Evolutionary conservation across 441 rosid genomes (phyloP), one percentile per base, ranked within the genome.

Genomic region (Arabidopsis hybrid): DNA sequence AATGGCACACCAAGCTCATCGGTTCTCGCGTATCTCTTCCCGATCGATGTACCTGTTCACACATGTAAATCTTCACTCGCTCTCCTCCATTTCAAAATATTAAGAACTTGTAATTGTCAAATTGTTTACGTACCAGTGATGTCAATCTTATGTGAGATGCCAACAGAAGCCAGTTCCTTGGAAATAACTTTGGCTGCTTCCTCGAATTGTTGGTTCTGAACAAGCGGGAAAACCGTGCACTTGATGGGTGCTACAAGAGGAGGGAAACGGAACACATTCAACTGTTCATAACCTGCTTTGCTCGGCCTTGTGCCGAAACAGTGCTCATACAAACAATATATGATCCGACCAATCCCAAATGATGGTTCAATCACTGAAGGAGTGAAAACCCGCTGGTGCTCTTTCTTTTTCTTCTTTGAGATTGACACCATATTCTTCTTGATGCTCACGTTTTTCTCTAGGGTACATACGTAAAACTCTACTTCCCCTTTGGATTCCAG

Each of bases 1-100:
- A 86, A 86, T 13, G 89, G 86, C 52, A 86, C 87, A 0, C 86
- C 87, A 0, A 86, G 82, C 74, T 86, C 89, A 68, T 84, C 86
- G 1, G 85, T 84, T 73, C 89, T 83, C 1, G 89, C 89, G 8
- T 86, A 86, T 53, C 87, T 74, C 51, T 86, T 86, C 69, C 89
- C 89, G 32, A 86, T 86, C 4, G 86, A 82, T 32, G 83, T 84
- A 67, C 89, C 89, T 85, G 64, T 36, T 57, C 29, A 38, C 29
- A 42, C 61, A 60, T 7, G 8, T 31, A 38, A 8, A 64, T 55
- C 58, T 42, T 65, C 53, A 60, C 64, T 34, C 42, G 1, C 21
- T 62, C 32, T 53, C 32, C 14, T 14, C 42, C 60, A 38, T 49
- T 40, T 35, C 31, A 40, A 32, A 21, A 12, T 8, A 40, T 11